Evolutionary conservation across 2,329 filamentous ascomycete species (phyloP).

Genomic region (Claviceps purpurea): DNA sequence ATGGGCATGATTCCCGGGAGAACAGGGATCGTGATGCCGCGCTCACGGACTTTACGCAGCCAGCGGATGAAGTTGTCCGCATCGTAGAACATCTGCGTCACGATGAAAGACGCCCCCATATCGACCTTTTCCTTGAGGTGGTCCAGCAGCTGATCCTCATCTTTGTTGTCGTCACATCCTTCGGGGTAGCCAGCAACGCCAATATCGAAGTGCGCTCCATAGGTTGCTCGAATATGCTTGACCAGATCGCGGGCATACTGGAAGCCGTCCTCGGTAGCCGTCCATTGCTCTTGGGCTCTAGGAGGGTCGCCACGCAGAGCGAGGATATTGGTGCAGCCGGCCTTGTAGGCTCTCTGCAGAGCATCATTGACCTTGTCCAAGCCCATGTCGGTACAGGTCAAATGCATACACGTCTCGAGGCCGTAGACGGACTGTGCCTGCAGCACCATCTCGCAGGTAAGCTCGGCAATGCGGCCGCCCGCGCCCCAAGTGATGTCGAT

Average conservation of each 20-base stretch:
- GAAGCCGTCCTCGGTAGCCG: conserved; percentile 74
- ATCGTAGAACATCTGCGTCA: conserved; percentile 99
- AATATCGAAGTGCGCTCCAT: conserved; percentile 74
- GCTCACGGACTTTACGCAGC: conserved; percentile 73
- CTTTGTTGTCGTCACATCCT: conserved; percentile 83
- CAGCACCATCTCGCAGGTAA: conserved; percentile 95
- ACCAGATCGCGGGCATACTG: conserved; percentile 87
- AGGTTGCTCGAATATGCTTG: conserved; percentile 64
- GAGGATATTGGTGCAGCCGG: conserved; percentile 94
- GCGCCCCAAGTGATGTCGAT: conserved; percentile 99
- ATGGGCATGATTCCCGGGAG: conserved; percentile 81
- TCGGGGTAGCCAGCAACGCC: conserved; percentile 95
- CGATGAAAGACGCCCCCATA: conserved; percentile 81
- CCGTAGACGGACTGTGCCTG: conserved; percentile 92
- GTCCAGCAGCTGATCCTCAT: conserved; percentile 72
- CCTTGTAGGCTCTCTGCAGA: conserved; percentile 75
- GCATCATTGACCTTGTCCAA: conserved; percentile 82
- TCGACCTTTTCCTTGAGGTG: conserved; percentile 97
- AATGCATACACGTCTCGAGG: conserved; percentile 96
- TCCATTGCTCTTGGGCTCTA: conserved; percentile 87
- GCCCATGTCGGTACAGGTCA: conserved; percentile 98
- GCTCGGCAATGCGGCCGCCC: conserved; percentile 75
- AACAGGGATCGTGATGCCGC: conserved; percentile 73
- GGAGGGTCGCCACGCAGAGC: conserved; percentile 89
- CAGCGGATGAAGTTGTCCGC: conserved; percentile 88